phyloP scores from a whole-genome alignment of 1,139 yeast species.

The Suhomyces wounanorum region DNA sequence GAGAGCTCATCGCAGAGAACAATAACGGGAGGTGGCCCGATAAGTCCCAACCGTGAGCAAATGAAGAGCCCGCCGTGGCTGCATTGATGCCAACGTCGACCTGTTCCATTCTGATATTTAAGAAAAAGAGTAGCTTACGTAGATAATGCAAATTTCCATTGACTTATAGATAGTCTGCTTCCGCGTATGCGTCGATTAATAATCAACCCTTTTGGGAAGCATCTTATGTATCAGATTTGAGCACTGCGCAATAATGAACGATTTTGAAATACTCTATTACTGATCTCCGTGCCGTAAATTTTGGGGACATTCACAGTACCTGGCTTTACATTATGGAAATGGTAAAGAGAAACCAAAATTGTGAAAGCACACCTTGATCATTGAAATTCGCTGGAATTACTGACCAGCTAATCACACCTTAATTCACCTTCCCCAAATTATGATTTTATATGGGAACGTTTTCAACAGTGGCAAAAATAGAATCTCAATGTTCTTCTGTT shows the following conservation, averaged over 20 bases:
- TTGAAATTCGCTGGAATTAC: too few species aligned
- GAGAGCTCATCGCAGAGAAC: constrained; percentile 1
- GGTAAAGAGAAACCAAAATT: not conserved
- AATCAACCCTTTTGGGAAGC: not conserved
- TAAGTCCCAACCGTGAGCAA: constrained; percentile 11
- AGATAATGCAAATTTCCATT: not conserved
- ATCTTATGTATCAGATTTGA: not conserved
- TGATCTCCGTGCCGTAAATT: not conserved
- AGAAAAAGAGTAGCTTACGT: not conserved
- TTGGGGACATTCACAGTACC: not conserved
- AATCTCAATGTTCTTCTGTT: too few species aligned
- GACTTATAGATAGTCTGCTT: not conserved
- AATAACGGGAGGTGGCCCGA: constrained; percentile 9
- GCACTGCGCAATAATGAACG: not conserved
- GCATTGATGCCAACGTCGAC: constrained; percentile 10
- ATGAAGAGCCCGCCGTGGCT: constrained; percentile 3
- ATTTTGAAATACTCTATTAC: not conserved
- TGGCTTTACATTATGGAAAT: not conserved
- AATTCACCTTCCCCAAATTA: too few species aligned
- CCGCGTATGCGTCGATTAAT: constrained; percentile 1
- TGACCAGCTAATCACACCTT: too few species aligned
- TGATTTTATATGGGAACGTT: too few species aligned
- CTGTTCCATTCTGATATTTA: constrained; percentile 8
- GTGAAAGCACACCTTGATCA: not conserved
- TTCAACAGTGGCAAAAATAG: too few species aligned